Base-by-base conservation (phyloP, 805 yeast species). In the Wickerhamiella musiphila region DNA sequence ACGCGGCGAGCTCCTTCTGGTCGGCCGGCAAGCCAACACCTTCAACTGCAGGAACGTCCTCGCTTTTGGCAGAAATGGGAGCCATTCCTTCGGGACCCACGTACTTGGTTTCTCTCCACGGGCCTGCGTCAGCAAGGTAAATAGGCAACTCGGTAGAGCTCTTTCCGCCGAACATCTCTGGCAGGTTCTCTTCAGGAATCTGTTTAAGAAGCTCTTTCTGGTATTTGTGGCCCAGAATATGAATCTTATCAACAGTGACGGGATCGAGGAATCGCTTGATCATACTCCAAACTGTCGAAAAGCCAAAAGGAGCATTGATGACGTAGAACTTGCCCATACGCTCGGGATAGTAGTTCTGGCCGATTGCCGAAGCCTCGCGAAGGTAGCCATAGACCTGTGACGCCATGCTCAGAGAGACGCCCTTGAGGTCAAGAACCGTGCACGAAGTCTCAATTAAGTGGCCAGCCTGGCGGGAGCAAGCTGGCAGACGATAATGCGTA, bases 311-410 rank as follows among this genome's bases (percentile, higher is more conserved):
- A 1, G 96, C 93, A 52, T 90, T 90, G 58, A 90, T 81, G 47
- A 84, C 62, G 60, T 83, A 86, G 54, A 86, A 90, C 57, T 79
- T 83, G 51, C 98, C 98, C 98, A 90, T 90, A 58, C 96, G 78
- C 65, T 90, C 98, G 11, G 98, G 98, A 55, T 90, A 90, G 60
- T 79, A 86, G 61, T 90, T 81, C 64, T 90, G 98, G 37, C 96
- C 94, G 47, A 90, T 81, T 48, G 68, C 62, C 10, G 94, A 79
- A 7, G 98, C 94, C 58, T 84, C 95, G 53, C 74, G 73, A 34
- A 90, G 93, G 57, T 83, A 90, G 9, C 75, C 64, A 42, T 82
- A 63, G 26, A 90, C 98, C 52, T 76, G 81, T 41, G 75, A 72
- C 17, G 93, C 93, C 29, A 90, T 60, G 16, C 77, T 62, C 37